These are phyloP conservation scores for Taiwanofungus camphoratus DNA, from an alignment of 1,284 basidiomycete species.

Conservation along the genomic window DNA sequence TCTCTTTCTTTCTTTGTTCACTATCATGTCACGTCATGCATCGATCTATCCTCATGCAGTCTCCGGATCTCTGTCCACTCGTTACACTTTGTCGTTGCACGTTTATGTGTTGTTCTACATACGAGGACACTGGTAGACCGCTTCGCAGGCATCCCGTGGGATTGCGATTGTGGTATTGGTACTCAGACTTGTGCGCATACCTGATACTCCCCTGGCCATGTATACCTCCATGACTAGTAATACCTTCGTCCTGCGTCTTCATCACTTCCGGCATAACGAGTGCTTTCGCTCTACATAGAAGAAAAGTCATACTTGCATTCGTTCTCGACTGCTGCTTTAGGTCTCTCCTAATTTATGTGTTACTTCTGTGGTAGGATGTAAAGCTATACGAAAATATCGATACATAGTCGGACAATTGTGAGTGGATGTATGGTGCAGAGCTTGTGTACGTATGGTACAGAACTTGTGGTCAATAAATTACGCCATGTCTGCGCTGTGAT, in stretches of 20 bases:
- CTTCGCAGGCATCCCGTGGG: background rate
- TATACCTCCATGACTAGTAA: constrained; percentile 24
- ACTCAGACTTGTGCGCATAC: constrained; percentile 15
- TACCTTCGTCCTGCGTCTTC: constrained; percentile 10
- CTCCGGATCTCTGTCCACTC: constrained; percentile 13
- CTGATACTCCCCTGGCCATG: constrained; percentile 18
- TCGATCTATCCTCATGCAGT: constrained; percentile 23
- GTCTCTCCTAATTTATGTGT: constrained; percentile 6
- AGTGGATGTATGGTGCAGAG: background rate
- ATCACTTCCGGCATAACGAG: constrained; percentile 1
- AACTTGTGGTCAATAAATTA: too few relatives aligned
- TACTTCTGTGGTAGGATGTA: background rate
- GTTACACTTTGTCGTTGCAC: constrained; percentile 9
- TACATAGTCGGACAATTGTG: background rate
- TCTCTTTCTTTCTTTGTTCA: constrained; percentile 1
- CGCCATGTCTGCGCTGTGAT: too few relatives aligned
- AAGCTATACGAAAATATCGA: background rate
- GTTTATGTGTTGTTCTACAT: constrained; percentile 6
- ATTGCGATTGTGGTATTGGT: background rate
- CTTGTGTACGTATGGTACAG: too few relatives aligned
- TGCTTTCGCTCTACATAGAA: constrained; percentile 4
- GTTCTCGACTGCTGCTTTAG: background rate
- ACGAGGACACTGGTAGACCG: background rate
- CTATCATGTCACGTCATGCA: constrained; percentile 18
- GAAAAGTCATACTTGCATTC: constrained; percentile 1